Evolutionary conservation across 257 asterid genomes (phyloP).

Genomic region (Dorcoceras hygrometricum): DNA sequence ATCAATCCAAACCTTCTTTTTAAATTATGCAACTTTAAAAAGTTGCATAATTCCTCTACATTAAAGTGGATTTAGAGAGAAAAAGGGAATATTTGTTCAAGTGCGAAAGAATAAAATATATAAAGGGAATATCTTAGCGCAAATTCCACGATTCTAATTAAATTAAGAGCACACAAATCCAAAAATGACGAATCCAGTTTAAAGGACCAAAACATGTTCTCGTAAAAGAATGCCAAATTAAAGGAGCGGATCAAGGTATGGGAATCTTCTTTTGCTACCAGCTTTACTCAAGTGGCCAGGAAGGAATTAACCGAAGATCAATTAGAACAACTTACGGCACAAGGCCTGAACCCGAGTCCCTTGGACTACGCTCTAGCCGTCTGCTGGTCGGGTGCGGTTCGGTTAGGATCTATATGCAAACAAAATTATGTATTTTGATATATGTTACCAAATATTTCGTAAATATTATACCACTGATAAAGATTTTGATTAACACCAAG

Average conservation of each 20-base stretch:
- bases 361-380: too few species aligned
- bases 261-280: constrained; percentile 87
- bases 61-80: constrained; percentile 33
- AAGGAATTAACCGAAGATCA: constrained; percentile 70
- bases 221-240: constrained; percentile 39
- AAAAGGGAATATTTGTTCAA: constrained; percentile 56
- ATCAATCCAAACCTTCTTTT: constrained; percentile 61
- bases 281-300: constrained; percentile 83
- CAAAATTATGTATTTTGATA: too few species aligned
- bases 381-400: too few species aligned
- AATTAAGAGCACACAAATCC: constrained; percentile 46
- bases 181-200: constrained; percentile 31
- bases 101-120: constrained; percentile 37
- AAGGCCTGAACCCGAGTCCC: background rate
- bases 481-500: too few species aligned
- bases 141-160: constrained; percentile 54
- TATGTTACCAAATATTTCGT: too few species aligned
- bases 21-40: constrained; percentile 50
- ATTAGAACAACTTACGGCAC: constrained; percentile 19
- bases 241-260: constrained; percentile 35
- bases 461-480: too few species aligned
- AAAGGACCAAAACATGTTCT: constrained; percentile 41
- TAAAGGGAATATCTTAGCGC: constrained; percentile 70
- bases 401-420: too few species aligned
- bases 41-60: constrained; percentile 63